Conservation (phyloP, 305 asterid species). For the Petunia hybrid region DNA sequence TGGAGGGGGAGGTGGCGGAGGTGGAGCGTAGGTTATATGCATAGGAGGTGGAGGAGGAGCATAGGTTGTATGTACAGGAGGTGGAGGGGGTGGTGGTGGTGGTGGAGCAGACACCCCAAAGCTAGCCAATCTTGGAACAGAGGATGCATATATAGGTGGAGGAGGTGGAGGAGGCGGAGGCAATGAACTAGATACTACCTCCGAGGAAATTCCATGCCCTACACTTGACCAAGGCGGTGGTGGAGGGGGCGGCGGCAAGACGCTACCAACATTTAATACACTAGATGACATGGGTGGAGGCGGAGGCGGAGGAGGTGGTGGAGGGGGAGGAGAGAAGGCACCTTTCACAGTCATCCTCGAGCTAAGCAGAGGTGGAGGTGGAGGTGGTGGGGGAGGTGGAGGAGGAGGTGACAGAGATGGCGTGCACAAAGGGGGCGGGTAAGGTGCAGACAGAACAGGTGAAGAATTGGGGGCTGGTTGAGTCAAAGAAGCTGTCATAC, state of each 20-base stretch:
- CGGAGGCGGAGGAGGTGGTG: slow-evolving; percentile 36
- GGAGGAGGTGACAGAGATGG: slow-evolving; percentile 29
- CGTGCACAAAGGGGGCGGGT: neutral
- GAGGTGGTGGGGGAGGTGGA: slow-evolving; percentile 39
- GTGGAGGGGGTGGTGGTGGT: slow-evolving; percentile 27
- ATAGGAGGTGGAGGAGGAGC: slow-evolving; percentile 21
- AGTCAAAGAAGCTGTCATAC: slow-evolving; percentile 26
- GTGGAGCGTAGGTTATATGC: slow-evolving; percentile 10
- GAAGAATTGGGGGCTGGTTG: neutral
- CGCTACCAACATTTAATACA: slow-evolving; percentile 24
- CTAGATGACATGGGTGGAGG: slow-evolving; percentile 27
- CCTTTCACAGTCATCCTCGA: neutral
- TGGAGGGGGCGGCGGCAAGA: slow-evolving; percentile 39
- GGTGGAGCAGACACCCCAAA: slow-evolving; percentile 3
- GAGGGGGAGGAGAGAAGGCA: slow-evolving; percentile 31
- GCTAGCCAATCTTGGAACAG: neutral
- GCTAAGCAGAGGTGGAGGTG: slow-evolving; percentile 10
- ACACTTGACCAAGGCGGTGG: slow-evolving; percentile 37
- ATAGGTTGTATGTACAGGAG: slow-evolving; percentile 6
- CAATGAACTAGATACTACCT: slow-evolving; percentile 25
- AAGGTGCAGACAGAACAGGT: neutral
- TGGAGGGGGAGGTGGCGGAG: slow-evolving; percentile 38
- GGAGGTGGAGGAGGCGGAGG: slow-evolving; percentile 28
- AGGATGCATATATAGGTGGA: neutral
- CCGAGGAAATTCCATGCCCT: slow-evolving; percentile 1